phyloP scores from a whole-genome alignment of 768 basidiomycete species.

The Amanita phalloides region DNA sequence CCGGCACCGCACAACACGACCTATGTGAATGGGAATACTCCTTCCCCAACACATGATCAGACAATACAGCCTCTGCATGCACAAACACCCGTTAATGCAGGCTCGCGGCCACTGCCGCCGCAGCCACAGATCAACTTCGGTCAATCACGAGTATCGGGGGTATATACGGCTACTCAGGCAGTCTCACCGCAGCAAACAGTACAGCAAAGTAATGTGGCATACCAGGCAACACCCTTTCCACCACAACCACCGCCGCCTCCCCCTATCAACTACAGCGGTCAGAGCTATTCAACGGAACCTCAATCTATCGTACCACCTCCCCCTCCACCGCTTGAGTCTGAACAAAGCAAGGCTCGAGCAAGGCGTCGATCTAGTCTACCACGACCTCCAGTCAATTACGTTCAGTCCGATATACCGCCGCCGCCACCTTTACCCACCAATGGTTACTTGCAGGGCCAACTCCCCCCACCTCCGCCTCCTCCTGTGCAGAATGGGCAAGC shows the following conservation, averaged over 20 bases:
- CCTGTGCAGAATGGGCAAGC: constrained; percentile 18
- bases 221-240: constrained; percentile 24
- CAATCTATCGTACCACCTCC: constrained; percentile 18
- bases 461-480: constrained; percentile 27
- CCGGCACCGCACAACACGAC: background rate
- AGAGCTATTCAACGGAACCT: constrained; percentile 7
- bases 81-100: background rate
- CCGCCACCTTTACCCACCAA: constrained; percentile 30
- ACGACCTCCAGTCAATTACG: constrained; percentile 32
- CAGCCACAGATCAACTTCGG: constrained; percentile 7
- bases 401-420: constrained; percentile 17
- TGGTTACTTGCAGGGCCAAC: constrained; percentile 15
- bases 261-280: constrained; percentile 9
- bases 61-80: background rate
- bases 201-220: constrained; percentile 21
- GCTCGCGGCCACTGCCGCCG: constrained; percentile 5
- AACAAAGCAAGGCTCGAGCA: constrained; percentile 12
- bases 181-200: constrained; percentile 2
- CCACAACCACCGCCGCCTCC: constrained; percentile 18
- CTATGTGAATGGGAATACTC: constrained; percentile 11
- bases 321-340: constrained; percentile 14
- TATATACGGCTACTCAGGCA: background rate
- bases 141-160: background rate
- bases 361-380: constrained; percentile 41
- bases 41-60: constrained; percentile 6